A percentile compares a stretch with the other conserved stretches of the same genome.
These are phyloP conservation scores for Coemansia sp. DNA, from an alignment of 192 early-diverging fungal genomes.

Conservation along the genomic window DNA sequence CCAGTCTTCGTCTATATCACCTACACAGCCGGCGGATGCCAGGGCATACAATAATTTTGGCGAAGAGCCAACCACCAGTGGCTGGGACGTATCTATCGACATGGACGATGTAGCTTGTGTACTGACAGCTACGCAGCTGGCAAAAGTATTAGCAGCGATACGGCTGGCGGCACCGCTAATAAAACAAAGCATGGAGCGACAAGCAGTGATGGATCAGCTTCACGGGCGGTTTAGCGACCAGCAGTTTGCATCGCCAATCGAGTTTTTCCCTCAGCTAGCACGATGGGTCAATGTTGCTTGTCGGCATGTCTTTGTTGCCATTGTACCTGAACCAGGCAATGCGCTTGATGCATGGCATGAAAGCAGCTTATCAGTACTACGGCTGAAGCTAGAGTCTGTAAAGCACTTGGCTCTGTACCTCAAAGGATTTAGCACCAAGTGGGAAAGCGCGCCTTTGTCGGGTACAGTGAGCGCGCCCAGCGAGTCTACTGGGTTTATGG, in stretches of 20 bases:
- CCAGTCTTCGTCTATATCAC: constrained; percentile 1
- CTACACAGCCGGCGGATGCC: neutral
- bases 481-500: constrained; percentile 23
- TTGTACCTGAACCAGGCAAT: constrained; percentile 22
- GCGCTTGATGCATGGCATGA: constrained; percentile 39
- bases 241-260: neutral
- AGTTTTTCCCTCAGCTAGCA: constrained; percentile 30
- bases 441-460: constrained; percentile 30
- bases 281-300: constrained; percentile 34
- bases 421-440: constrained; percentile 31
- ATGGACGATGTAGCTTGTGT: constrained; percentile 37
- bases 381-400: constrained; percentile 41
- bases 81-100: constrained; percentile 42
- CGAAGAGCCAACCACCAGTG: constrained; percentile 48
- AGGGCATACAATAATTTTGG: constrained; percentile 28
- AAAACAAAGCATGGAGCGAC: constrained; percentile 23
- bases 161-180: constrained; percentile 25
- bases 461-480: constrained; percentile 22
- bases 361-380: constrained; percentile 41
- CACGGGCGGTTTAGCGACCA: constrained; percentile 22
- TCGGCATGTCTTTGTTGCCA: constrained; percentile 36
- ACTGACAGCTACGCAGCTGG: constrained; percentile 33
- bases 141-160: constrained; percentile 14
- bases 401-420: constrained; percentile 52
- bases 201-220: constrained; percentile 23